Evolutionary conservation across 2,329 filamentous ascomycete species (phyloP).

Genomic region (Aspergillus intermedius): DNA sequence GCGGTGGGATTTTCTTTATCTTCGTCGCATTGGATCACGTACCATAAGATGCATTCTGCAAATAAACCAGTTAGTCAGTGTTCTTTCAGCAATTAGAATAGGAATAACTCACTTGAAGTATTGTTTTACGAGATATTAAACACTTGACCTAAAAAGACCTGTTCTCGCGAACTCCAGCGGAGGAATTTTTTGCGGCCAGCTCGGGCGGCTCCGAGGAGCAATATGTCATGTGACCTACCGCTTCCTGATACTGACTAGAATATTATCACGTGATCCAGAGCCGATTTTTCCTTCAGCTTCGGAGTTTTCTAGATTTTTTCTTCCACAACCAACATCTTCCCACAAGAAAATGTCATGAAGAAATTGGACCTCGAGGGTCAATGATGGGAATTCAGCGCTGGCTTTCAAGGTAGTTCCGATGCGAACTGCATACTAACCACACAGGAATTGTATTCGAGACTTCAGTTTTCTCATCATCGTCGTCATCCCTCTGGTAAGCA

Average conservation of each 20-base stretch:
- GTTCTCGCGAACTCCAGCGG: constrained; percentile 6
- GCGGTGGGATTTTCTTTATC: neutral
- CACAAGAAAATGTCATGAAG: neutral
- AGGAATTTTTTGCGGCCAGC: constrained; percentile 17
- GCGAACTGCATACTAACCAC: constrained; percentile 5
- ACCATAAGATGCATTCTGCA: constrained; percentile 38
- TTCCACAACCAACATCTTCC: neutral
- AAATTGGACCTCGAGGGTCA: neutral
- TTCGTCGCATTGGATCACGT: constrained; percentile 14
- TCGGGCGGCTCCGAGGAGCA: constrained; percentile 8
- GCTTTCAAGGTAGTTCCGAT: constrained; percentile 11
- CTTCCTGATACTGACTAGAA: too few species aligned
- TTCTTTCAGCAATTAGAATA: neutral
- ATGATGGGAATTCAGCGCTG: constrained; percentile 9
- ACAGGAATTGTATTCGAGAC: constrained; percentile 6
- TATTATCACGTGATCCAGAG: too few species aligned
- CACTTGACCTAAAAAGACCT: too few species aligned
- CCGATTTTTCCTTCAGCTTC: too few species aligned
- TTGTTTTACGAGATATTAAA: neutral
- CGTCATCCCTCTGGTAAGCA: neutral
- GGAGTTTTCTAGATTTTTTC: neutral
- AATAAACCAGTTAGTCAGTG: constrained; percentile 6
- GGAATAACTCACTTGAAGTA: constrained; percentile 21
- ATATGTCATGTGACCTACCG: constrained; percentile 1
- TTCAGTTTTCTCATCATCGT: neutral